phyloP scores from a whole-genome alignment of 1,284 basidiomycete species.

The Entoloma clypeatum region DNA sequence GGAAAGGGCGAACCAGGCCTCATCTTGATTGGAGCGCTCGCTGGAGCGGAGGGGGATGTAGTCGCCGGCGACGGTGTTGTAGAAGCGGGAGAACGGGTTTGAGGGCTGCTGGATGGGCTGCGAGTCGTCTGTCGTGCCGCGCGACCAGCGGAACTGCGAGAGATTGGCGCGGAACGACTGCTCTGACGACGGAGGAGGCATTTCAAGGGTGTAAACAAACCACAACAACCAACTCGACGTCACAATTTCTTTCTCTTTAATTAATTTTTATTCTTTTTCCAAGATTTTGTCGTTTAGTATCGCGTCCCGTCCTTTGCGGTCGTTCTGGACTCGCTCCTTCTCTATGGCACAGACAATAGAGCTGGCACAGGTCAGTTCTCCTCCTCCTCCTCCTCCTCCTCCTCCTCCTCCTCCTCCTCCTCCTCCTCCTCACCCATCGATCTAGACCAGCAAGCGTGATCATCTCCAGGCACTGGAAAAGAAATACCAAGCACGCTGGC shows the following conservation, averaged over 20 bases:
- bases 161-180: constrained; percentile 67
- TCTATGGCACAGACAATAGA: constrained; percentile 22
- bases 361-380: constrained; percentile 18
- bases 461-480: constrained; percentile 80
- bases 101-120: constrained; percentile 38
- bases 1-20: constrained; percentile 92
- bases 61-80: constrained; percentile 70
- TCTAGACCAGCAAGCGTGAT: constrained; percentile 90
- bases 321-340: constrained; percentile 15
- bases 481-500: constrained; percentile 83
- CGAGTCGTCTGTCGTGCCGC: constrained; percentile 71
- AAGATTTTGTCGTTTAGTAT: constrained; percentile 14
- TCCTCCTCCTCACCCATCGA: neutral
- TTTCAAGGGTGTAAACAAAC: constrained; percentile 14
- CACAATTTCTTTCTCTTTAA: neutral
- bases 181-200: constrained; percentile 45
- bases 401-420: neutral
- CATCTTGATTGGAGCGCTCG: constrained; percentile 90
- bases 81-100: constrained; percentile 72
- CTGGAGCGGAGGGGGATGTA: constrained; percentile 87
- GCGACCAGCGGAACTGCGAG: constrained; percentile 84
- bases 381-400: neutral
- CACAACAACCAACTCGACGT: constrained; percentile 11
- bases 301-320: constrained; percentile 12
- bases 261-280: too few species aligned